Evolutionary conservation across 73 alveolate genomes (phyloP).

Genomic region (Stentor coeruleus): DNA sequence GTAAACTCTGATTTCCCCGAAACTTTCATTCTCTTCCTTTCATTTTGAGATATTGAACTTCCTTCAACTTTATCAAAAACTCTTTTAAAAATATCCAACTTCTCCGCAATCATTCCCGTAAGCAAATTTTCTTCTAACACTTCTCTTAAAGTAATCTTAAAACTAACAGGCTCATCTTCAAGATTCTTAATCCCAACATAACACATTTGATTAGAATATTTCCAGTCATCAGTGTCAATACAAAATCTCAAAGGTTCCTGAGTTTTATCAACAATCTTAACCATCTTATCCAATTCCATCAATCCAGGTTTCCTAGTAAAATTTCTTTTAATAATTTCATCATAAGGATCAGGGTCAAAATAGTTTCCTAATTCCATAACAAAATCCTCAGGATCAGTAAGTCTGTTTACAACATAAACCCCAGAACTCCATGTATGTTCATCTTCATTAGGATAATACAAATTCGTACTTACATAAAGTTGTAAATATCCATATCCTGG

Average conservation of each 20-base stretch:
- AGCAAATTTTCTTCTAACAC: conserved; percentile 23
- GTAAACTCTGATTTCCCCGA: not conserved
- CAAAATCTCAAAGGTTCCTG: not conserved
- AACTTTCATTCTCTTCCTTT: not conserved
- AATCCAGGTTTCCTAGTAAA: not conserved
- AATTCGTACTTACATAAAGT: not conserved
- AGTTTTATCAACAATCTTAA: not conserved
- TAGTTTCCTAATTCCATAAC: not conserved
- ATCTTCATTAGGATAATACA: not conserved
- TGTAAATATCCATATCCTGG: not conserved
- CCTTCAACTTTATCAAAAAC: not conserved
- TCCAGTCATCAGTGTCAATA: conserved; percentile 25
- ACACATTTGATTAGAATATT: not conserved
- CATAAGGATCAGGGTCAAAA: conserved; percentile 6
- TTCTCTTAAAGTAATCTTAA: not conserved
- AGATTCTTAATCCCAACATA: not conserved
- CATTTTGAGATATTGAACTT: not conserved
- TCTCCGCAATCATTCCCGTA: conserved; percentile 21
- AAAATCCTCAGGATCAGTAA: not conserved
- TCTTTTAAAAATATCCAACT: too few species aligned
- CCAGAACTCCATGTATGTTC: not conserved
- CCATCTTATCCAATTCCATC: not conserved
- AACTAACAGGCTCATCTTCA: not conserved
- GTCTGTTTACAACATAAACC: not conserved
- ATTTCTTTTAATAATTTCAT: not conserved